Conservation (phyloP, 805 yeast genomes). For the Kodamaea hsintzibuensis region DNA sequence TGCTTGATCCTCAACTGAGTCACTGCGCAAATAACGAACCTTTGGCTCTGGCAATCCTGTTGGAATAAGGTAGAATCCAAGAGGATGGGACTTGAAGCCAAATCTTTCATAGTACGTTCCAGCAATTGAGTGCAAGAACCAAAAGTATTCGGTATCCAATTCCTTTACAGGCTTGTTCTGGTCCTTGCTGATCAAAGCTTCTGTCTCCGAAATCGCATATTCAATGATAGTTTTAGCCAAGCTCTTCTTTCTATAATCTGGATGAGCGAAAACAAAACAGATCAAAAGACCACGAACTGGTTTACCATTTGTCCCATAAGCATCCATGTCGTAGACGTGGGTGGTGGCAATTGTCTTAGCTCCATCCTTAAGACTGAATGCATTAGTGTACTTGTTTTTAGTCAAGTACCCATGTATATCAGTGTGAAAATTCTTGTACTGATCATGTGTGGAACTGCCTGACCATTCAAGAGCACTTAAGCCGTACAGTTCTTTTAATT, state of each 20-base stretch:
- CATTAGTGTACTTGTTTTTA: background rate
- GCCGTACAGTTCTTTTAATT: background rate
- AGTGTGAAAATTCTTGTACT: background rate
- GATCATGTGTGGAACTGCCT: background rate
- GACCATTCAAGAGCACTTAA: background rate
- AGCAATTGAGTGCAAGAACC: conserved; percentile 68
- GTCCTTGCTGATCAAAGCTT: conserved; percentile 29
- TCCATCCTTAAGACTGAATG: background rate
- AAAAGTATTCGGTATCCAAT: conserved; percentile 32
- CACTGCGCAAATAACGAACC: conserved; percentile 23
- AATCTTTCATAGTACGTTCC: conserved; percentile 66
- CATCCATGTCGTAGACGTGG: background rate
- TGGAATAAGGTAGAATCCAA: conserved; percentile 17
- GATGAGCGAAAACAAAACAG: conserved; percentile 25
- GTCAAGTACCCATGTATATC: background rate
- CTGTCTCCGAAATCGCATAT: conserved; percentile 31
- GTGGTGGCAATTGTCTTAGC: background rate
- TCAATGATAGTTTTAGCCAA: conserved; percentile 26
- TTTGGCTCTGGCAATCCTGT: background rate
- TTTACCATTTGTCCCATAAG: background rate
- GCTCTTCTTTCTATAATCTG: conserved; percentile 28
- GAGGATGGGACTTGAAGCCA: conserved; percentile 51
- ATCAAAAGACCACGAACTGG: background rate
- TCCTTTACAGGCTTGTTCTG: conserved; percentile 19
- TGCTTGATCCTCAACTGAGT: conserved; percentile 22